Evolutionary conservation across 192 early-diverging fungal species (phyloP).

Genomic region (Polychytrium aggregatum): DNA sequence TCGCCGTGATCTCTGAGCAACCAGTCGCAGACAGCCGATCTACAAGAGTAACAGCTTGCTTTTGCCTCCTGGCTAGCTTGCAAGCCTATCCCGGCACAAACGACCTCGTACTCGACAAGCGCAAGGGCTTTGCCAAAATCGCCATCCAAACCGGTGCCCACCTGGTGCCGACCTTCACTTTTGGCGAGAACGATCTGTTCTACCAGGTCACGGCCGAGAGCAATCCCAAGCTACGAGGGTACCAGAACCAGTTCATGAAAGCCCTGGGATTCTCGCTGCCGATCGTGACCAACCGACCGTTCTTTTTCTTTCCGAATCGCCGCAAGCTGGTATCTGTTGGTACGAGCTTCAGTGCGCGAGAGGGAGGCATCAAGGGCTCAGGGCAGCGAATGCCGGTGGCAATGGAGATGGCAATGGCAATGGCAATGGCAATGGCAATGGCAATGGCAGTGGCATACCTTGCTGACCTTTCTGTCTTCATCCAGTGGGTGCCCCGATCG

Average conservation of each 20-base stretch:
- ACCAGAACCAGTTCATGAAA: conserved; percentile 5
- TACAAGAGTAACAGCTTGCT: no score
- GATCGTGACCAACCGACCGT: conserved; percentile 3
- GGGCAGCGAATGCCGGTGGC: no score
- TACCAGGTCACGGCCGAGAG: conserved; percentile 7
- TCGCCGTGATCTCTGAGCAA: no score
- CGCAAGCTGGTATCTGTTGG: conserved; percentile 5
- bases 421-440: no score
- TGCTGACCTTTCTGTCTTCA: background rate
- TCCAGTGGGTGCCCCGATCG: conserved; percentile 17
- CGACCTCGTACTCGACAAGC: conserved; percentile 20
- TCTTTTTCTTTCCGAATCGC: conserved; percentile 4
- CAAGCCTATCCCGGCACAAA: conserved; percentile 22
- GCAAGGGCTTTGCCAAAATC: conserved; percentile 64
- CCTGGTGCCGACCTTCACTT: conserved; percentile 74
- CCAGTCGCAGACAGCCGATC: no score
- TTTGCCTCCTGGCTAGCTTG: no score
- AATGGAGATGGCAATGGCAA: no score
- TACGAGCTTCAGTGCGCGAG: no score
- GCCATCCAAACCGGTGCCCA: conserved; percentile 69
- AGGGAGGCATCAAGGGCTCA: no score
- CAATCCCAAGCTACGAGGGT: background rate
- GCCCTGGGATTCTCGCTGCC: conserved; percentile 5
- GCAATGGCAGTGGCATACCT: background rate
- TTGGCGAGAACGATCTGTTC: conserved; percentile 60